These are phyloP conservation scores for Phytomonas serpens DNA, from an alignment of 208 protist genomes.

Conservation along the genomic window DNA sequence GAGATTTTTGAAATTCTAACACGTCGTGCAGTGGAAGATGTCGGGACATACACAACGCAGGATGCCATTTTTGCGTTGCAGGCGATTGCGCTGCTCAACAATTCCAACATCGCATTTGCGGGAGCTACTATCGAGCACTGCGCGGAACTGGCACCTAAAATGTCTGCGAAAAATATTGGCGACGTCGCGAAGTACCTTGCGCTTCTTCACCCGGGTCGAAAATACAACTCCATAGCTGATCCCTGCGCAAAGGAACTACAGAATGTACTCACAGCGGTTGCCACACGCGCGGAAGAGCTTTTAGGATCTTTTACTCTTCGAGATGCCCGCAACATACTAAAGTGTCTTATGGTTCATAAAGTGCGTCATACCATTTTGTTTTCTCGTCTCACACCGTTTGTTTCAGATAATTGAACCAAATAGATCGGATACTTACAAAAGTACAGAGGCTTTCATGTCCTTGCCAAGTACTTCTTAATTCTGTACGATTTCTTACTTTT, in stretches of 20 bases:
- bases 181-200: constrained; percentile 72
- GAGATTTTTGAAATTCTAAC: constrained; percentile 48
- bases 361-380: constrained; percentile 79
- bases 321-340: constrained; percentile 67
- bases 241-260: constrained; percentile 58
- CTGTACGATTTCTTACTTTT: background rate
- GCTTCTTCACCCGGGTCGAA: constrained; percentile 30
- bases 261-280: constrained; percentile 44
- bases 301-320: constrained; percentile 55
- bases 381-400: constrained; percentile 20
- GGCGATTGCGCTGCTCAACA: constrained; percentile 40
- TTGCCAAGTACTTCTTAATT: background rate
- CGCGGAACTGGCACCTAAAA: constrained; percentile 21
- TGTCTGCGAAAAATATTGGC: constrained; percentile 41
- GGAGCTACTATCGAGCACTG: constrained; percentile 44
- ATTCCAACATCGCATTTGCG: constrained; percentile 42
- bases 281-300: constrained; percentile 45
- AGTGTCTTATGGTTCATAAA: constrained; percentile 65
- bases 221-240: constrained; percentile 24
- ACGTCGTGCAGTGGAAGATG: constrained; percentile 28
- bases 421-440: background rate
- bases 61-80: constrained; percentile 72
- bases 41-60: constrained; percentile 36
- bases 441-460: background rate
- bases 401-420: background rate